Evolutionary conservation across 139 green algal genomes (phyloP), one percentile per base, ranked within the genome.

Genomic region (Tetradesmus lagerheimii): DNA sequence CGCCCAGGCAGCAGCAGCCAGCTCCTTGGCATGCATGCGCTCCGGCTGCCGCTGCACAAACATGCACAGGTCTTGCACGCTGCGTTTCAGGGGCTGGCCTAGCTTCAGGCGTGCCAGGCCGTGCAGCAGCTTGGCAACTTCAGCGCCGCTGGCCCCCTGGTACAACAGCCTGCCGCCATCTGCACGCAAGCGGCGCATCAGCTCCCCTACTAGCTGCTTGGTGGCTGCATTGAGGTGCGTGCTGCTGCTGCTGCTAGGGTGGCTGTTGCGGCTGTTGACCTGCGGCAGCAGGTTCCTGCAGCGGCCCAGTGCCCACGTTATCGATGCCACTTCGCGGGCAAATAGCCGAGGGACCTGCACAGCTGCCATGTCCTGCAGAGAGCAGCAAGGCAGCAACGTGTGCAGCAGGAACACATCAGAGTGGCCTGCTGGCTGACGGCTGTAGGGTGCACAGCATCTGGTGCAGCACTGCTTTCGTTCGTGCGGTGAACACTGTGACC

Each of bases 81-180:
- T 38, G 27, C 11, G 12, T 12, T 74, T 27, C 34, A 62, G 16
- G 6, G 23, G 23, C 27, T 35, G 15, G 12, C 78, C 75, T 39
- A 90, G 53, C 75, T 34, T 43, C 62, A 89, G 66, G 12, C 74
- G 86, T 25, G 88, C 80, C 20, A 91, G 47, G 66, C 88, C 88
- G 64, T 91, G 80, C 64, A 91, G 88, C 80, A 91, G 64, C 80
- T 88, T 64, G 6, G 80, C 47, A 9, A 86, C 80, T 15, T 88
- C 80, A 16, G 64, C 43, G 16, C 47, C 64, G 20, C 5, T 62
- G 1, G 76, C 80, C 1, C 66, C 88, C 45, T 88, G 88, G 25
- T 88, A 81, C 80, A 91, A 43, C 66, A 81, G 29, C 41, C 80
- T 71, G 25, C n/a, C 18, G 38, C 31, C 31, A 25, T 34, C 83